Conservation (phyloP, 108 stramenopile species). For the Cyclotella kingstonii region DNA sequence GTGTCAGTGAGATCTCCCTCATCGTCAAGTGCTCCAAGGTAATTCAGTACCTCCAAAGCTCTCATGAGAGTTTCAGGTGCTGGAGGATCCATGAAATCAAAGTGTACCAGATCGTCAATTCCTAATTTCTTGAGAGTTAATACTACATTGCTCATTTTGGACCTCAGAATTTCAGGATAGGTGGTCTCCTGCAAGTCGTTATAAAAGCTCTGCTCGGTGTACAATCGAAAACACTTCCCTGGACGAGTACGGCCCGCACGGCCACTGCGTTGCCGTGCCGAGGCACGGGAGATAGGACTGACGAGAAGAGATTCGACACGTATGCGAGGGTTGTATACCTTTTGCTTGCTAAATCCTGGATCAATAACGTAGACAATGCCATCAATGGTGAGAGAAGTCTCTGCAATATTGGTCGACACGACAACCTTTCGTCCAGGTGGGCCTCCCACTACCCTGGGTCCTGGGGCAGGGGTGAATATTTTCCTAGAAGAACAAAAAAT, state of each 20-base stretch:
- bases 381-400: conserved; percentile 99
- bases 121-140: conserved; percentile 97
- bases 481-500: too few species aligned
- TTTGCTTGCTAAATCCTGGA: conserved; percentile 99
- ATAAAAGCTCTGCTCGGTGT: conserved; percentile 96
- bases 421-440: conserved; percentile 97
- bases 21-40: conserved; percentile 97
- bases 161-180: conserved; percentile 97
- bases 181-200: conserved; percentile 98
- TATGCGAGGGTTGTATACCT: conserved; percentile 99
- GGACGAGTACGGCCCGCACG: conserved; percentile 98
- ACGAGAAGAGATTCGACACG: conserved; percentile 98
- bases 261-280: conserved; percentile 91
- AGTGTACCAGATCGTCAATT: conserved; percentile 98
- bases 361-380: conserved; percentile 99
- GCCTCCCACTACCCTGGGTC: conserved; percentile 89
- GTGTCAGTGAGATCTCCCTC: conserved; percentile 96
- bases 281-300: conserved; percentile 96
- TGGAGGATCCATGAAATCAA: conserved; percentile 99
- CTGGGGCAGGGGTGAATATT: conserved; percentile 94
- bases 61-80: conserved; percentile 99
- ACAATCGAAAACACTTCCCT: conserved; percentile 98
- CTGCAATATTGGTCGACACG: conserved; percentile 97
- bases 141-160: conserved; percentile 91
- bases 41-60: conserved; percentile 96